Conservation (phyloP, 306 rosid genomes). For the Ochetophila trinervis region DNA sequence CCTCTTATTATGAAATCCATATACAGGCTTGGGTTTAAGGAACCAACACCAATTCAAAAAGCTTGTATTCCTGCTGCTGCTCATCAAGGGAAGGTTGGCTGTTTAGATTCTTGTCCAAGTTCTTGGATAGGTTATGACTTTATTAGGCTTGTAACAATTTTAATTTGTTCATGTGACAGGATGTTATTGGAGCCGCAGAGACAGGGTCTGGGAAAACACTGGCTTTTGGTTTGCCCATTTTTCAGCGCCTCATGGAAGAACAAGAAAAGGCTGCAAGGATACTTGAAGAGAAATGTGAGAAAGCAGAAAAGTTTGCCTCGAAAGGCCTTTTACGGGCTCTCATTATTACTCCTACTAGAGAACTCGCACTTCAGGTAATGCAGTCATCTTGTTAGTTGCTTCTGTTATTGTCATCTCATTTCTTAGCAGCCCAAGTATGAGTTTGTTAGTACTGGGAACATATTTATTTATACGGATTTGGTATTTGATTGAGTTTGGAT, state of each 20-base stretch:
- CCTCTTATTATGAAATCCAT: constrained; percentile 77
- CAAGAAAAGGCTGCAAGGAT: constrained; percentile 56
- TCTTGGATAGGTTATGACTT: not conserved
- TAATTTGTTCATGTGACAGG: constrained; percentile 50
- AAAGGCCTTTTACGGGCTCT: constrained; percentile 76
- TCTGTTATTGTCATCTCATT: constrained; percentile 13
- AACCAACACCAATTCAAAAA: constrained; percentile 89
- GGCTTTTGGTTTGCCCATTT: constrained; percentile 96
- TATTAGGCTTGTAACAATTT: constrained; percentile 18
- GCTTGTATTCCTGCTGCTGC: constrained; percentile 97
- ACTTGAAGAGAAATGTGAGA: constrained; percentile 46
- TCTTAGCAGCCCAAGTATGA: constrained; percentile 20
- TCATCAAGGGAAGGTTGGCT: constrained; percentile 90
- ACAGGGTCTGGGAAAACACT: constrained; percentile 97
- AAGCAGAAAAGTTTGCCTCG: constrained; percentile 43
- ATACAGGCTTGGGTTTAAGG: constrained; percentile 76
- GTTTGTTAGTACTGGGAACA: no score
- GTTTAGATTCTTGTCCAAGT: constrained; percentile 31
- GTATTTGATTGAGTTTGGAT: no score
- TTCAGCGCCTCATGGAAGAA: constrained; percentile 92
- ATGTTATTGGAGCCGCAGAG: constrained; percentile 94
- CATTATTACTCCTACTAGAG: constrained; percentile 89
- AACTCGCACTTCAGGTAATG: constrained; percentile 88
- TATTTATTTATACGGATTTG: no score
- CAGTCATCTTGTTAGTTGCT: constrained; percentile 20